A percentile compares a stretch with the other conserved stretches of the same genome.
These are phyloP conservation scores for Kodamaea kaohsiungensis DNA, from an alignment of 805 yeast genomes.

Conservation along the genomic window DNA sequence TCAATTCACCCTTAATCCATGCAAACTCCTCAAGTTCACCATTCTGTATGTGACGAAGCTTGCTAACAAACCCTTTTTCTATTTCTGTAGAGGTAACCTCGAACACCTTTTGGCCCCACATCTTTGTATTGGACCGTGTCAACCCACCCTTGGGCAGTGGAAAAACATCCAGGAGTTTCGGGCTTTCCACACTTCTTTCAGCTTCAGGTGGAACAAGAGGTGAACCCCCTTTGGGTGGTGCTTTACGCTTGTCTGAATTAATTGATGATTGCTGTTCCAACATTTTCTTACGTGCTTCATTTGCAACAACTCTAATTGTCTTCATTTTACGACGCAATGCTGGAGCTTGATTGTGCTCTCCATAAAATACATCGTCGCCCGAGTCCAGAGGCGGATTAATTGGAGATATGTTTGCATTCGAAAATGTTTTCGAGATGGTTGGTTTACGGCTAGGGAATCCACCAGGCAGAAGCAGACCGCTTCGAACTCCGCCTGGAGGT, in stretches of 20 bases:
- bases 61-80: slow-evolving; percentile 63
- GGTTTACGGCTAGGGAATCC: slow-evolving; percentile 24
- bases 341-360: slow-evolving; percentile 38
- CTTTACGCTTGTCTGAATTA: neutral
- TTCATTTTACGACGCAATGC: slow-evolving; percentile 66
- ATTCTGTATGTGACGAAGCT: slow-evolving; percentile 55
- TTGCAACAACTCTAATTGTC: slow-evolving; percentile 89
- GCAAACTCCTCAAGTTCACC: slow-evolving; percentile 85
- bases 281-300: slow-evolving; percentile 64
- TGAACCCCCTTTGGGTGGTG: neutral
- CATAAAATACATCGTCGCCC: slow-evolving; percentile 38
- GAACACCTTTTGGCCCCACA: slow-evolving; percentile 95
- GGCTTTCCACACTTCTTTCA: slow-evolving; percentile 3
- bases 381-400: slow-evolving; percentile 24
- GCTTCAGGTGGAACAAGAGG: neutral
- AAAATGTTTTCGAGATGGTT: slow-evolving; percentile 43
- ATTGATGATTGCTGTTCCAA: slow-evolving; percentile 22
- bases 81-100: slow-evolving; percentile 80
- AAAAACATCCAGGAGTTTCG: neutral
- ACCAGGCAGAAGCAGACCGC: neutral
- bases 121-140: slow-evolving; percentile 79
- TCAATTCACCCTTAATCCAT: slow-evolving; percentile 96
- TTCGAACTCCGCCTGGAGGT: neutral
- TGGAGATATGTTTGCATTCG: slow-evolving; percentile 44
- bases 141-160: slow-evolving; percentile 34